phyloP scores from a whole-genome alignment of 2,329 filamentous ascomycete species.

The Teratosphaeria zuluensis region DNA sequence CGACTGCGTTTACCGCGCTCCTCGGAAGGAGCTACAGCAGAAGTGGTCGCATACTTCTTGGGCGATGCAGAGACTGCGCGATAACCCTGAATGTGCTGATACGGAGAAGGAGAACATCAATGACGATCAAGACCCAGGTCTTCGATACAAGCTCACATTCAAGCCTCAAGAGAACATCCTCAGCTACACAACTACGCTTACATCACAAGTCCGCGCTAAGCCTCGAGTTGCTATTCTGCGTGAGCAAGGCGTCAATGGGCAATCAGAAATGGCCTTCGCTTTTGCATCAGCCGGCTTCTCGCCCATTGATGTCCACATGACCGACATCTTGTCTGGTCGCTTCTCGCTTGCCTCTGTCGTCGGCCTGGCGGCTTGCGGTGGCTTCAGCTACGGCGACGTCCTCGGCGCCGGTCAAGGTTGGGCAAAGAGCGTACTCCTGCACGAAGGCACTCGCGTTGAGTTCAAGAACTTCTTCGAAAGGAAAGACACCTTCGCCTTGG shows the following conservation, averaged over 20 bases:
- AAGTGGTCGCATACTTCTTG: conserved; percentile 84
- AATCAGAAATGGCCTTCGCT: conserved; percentile 96
- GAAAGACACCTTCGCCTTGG: conserved; percentile 81
- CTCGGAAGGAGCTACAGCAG: conserved; percentile 66
- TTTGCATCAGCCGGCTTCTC: conserved; percentile 88
- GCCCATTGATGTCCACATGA: conserved; percentile 93
- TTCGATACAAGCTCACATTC: conserved; percentile 75
- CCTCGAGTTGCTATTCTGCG: conserved; percentile 84
- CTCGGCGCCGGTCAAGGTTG: conserved; percentile 93
- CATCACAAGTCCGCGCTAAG: conserved; percentile 50
- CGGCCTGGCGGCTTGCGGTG: conserved; percentile 88
- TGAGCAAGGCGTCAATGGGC: conserved; percentile 90
- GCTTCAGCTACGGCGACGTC: conserved; percentile 90
- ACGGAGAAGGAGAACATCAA: conserved; percentile 67
- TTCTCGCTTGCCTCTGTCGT: conserved; percentile 74
- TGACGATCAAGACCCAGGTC: conserved; percentile 68
- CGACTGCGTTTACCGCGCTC: conserved; percentile 57
- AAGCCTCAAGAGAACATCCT: conserved; percentile 68
- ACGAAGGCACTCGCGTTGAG: conserved; percentile 62
- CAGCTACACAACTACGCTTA: conserved; percentile 55
- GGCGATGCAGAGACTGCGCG: conserved; percentile 80
- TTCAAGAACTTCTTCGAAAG: conserved; percentile 81
- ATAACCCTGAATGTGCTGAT: conserved; percentile 80
- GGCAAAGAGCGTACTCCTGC: conserved; percentile 86
- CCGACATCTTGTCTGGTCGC: conserved; percentile 69